Base-by-base conservation (phyloP, 2,329 filamentous ascomycete species). In the Curvularia spicifera region DNA sequence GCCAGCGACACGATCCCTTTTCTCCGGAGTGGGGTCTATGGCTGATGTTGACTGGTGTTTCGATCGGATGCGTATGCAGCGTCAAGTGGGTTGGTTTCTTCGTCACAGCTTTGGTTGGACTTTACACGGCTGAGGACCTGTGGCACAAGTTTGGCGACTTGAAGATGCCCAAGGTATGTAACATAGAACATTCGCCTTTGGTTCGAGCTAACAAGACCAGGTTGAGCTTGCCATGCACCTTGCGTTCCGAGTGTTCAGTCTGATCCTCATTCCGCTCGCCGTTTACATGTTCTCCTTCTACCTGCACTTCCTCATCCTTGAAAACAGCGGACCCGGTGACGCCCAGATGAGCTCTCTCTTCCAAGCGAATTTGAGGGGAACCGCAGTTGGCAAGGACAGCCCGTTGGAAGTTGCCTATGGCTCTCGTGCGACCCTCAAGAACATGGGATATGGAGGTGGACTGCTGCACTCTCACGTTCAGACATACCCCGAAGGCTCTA, bases 331-430 rank as follows among this genome's bases (percentile, higher is more conserved):
- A 20, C 95, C 96, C 7, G 95, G 95, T 53, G 95, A 99, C 81
- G 95, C 95, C n/a, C 95, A 99, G 80, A 99, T 99, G 95, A 97
- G 93, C 81, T 99, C 95, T 26, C 87, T 99, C 50, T 99, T 99
- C 85, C 95, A 99, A 78, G 95, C 96, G 47, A 99, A 99, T 75
- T 85, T 99, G 37, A 89, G 87, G 70, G 95, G 95, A 26, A 98
- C 94, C 10, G 91, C 96, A 65, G 94, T 99, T 61, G 94, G 94
- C 73, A 93, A 91, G 77, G 90, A 97, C 77, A 97, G 93, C 73
- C 95, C 96, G 22, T 85, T 99, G 15, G 95, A 99, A 75, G 84
- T 99, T 65, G 94, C 93, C 5, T 83, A 90, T 64, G 95, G 96
- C 26, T 99, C 95, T 35, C 88, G 90, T 58, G 91, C 90, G 8